Base-by-base conservation (phyloP, 805 yeast species). In the Spathaspora sp. region DNA sequence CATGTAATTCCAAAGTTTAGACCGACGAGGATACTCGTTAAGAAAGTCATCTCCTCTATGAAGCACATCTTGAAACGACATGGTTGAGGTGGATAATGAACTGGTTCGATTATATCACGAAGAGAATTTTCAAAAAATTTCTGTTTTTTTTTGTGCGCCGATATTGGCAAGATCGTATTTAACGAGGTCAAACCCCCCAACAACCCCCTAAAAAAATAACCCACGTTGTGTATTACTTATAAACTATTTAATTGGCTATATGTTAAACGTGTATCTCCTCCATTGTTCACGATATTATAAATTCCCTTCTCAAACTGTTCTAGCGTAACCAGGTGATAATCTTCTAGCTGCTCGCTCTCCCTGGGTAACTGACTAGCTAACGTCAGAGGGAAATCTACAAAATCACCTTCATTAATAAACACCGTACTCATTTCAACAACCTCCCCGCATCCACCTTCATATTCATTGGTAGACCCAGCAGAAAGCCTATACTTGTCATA, bases 21-120 rank as follows among this genome's bases (percentile, higher is more conserved):
- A 66, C 0, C 73, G 66, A 43, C 92, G 72, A 0, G 96, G 92
- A 57, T 82, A 86, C 42, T 80, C 78, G 2, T 68, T 55, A 17
- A 90, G 77, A 61, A 85, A 84, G 28, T 83, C 87, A 55, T 86
- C 88, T 4, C 96, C 97, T 52, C 91, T 71, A 55, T 78, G 71
- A 47, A 87, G 67, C 26, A 88, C 94, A 57, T 79, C 85, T 42
- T 80, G 81, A 55, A 81, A 79, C 0, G 93, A 85, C 94, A 87
- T 87, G 12, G 29, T n/a, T 19, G 19, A 3, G 18, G 18, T 8
- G n/a, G 6, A 18, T 8, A 11, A 5, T 17, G 17, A n/a, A 32
- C n/a, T 31, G 35, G 35, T 31, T 5, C 23, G 18, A 12, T 28
- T n/a, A n/a, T n/a, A n/a, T n/a, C n/a, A n/a, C n/a, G 28, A 14